These are phyloP conservation scores for Ophiostoma tasmaniense DNA, from an alignment of 2,329 filamentous ascomycete species.

Conservation along the genomic window DNA sequence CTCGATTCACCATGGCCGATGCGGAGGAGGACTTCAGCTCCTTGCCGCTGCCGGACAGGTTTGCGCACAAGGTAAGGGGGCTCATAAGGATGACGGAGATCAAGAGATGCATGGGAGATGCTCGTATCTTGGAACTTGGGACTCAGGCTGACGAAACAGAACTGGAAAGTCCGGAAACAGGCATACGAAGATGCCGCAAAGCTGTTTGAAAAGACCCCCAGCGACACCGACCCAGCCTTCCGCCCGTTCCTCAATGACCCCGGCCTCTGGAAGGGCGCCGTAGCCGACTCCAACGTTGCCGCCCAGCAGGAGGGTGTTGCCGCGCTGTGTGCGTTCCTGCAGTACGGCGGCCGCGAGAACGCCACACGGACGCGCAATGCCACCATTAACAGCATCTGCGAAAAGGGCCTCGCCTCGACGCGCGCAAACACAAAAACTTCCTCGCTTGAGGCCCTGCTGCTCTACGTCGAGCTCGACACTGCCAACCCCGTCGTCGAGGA, in stretches of 20 bases:
- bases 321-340: constrained; percentile 83
- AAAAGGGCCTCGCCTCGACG: constrained; percentile 85
- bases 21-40: constrained; percentile 74
- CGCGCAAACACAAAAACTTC: constrained; percentile 82
- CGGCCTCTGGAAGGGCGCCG: constrained; percentile 82
- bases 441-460: constrained; percentile 73
- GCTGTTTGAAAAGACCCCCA: constrained; percentile 73
- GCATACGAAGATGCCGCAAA: constrained; percentile 90
- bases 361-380: constrained; percentile 67
- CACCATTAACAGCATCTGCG: constrained; percentile 71
- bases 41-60: constrained; percentile 69
- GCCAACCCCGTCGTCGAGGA: constrained; percentile 84
- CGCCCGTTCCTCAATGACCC: constrained; percentile 80
- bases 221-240: constrained; percentile 80
- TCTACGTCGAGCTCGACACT: constrained; percentile 85
- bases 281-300: constrained; percentile 90
- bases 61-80: constrained; percentile 73
- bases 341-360: constrained; percentile 75
- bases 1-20: constrained; percentile 56
- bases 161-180: constrained; percentile 94
- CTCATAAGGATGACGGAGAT: too few relatives aligned
- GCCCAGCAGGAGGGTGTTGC: constrained; percentile 89
- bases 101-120: too few relatives aligned
- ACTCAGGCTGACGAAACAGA: constrained; percentile 41
- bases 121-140: too few relatives aligned